phyloP scores from a whole-genome alignment of 192 early-diverging fungal species.

The Coemansia javaensis region DNA sequence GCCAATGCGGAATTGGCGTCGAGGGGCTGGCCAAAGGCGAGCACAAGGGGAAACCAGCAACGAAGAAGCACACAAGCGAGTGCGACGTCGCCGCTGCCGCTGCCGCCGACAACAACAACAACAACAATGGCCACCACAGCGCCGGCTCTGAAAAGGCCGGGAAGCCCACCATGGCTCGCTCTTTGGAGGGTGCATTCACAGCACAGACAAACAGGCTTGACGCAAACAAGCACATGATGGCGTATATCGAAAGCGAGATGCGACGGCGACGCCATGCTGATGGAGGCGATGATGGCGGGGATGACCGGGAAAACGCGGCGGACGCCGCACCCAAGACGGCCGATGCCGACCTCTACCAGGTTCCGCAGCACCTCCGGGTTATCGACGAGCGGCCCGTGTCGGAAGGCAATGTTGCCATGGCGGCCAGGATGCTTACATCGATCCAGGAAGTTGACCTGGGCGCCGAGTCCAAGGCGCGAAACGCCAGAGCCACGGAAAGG shows the following conservation, averaged over 20 bases:
- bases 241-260: constrained; percentile 75
- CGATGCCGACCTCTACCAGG: constrained; percentile 60
- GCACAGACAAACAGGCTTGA: constrained; percentile 72
- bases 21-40: constrained; percentile 17
- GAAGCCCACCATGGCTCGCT: constrained; percentile 27
- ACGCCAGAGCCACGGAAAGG: constrained; percentile 76
- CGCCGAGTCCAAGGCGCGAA: constrained; percentile 60
- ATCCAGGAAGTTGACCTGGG: constrained; percentile 91
- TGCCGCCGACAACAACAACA: no score
- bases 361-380: constrained; percentile 62
- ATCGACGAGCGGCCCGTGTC: constrained; percentile 58
- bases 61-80: not conserved
- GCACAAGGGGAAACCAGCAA: constrained; percentile 11
- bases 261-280: constrained; percentile 20
- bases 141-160: not conserved
- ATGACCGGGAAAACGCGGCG: not conserved
- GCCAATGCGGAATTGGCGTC: constrained; percentile 16
- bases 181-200: constrained; percentile 59
- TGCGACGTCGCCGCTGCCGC: not conserved
- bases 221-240: constrained; percentile 82
- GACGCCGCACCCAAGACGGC: not conserved
- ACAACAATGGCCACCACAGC: constrained; percentile 8
- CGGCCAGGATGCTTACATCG: constrained; percentile 81
- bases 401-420: constrained; percentile 84
- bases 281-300: not conserved